These are phyloP conservation scores for Styphnolobium japonicum DNA, from an alignment of 306 rosid species.

Conservation along the genomic window DNA sequence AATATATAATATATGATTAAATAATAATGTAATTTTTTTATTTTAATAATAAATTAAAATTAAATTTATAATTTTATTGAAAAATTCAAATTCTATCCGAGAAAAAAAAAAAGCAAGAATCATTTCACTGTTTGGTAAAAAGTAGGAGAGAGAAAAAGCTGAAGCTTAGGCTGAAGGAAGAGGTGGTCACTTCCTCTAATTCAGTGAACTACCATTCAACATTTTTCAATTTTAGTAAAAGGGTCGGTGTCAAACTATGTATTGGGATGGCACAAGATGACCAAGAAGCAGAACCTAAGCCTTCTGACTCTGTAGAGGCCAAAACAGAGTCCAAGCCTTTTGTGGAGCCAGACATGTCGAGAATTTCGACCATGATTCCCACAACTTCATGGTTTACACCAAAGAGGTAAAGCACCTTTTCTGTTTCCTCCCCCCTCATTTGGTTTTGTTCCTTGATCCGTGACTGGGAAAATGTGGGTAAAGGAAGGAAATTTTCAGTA, in stretches of 20 bases:
- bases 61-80: too few relatives aligned
- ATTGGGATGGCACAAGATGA: conserved; percentile 16
- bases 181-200: neutral
- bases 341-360: conserved; percentile 31
- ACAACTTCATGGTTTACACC: conserved; percentile 84
- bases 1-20: too few relatives aligned
- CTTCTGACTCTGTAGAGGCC: neutral
- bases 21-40: too few relatives aligned
- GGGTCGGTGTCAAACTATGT: neutral
- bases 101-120: neutral
- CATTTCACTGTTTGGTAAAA: neutral
- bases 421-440: neutral
- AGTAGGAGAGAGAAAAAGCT: neutral
- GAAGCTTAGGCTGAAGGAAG: neutral
- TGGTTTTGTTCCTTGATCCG: neutral
- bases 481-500: neutral
- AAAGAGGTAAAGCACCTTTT: conserved; percentile 43
- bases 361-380: conserved; percentile 38
- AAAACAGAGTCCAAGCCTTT: neutral
- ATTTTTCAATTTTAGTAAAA: neutral
- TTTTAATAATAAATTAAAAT: too few relatives aligned
- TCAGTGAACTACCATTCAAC: conserved; percentile 21
- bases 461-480: neutral
- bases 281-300: neutral
- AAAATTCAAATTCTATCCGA: too few relatives aligned